Evolutionary conservation across 768 basidiomycete species (phyloP), one percentile per base, ranked within the genome.

Genomic region (Hericium alpestre): DNA sequence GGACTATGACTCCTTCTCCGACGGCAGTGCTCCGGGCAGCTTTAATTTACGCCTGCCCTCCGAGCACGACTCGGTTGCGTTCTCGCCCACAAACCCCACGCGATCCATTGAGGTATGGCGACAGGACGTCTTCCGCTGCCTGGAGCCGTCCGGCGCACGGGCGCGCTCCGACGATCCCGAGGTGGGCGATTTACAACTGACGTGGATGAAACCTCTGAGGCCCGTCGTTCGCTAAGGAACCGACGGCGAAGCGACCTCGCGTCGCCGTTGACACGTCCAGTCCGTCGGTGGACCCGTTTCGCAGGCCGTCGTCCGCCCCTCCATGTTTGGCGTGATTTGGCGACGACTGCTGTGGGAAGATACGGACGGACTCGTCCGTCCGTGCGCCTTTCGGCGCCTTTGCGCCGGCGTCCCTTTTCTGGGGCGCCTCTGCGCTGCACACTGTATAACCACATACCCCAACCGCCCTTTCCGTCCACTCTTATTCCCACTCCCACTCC

Each of bases 1-100:
- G 67, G 81, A 83, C 64, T 65, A 75, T 37, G 80, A 82, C 59
- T 76, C 79, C 55, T 83, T 83, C 70, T 80, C 79, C n/a, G 80
- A 81, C 50, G 80, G 80, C 37, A 79, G 77, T 9, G 74, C 72
- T 15, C 66, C 69, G 56, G 80, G 80, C 48, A 78, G 78, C 59
- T 81, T 80, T 66, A 78, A 79, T 60, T 77, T 73, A 53, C 64
- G 74, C 41, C 67, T 74, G 56, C 66, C 56, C 55, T 61, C 58
- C 38, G 59, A 62, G 43, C 23, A 32, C 7, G 61, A 43, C 15
- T 61, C 61, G 4, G 60, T 63, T 23, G 61, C 65, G 9, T 63
- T 61, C 32, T 64, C 40, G 25, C 59, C 59, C 6, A 55, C 60
- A 20, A 64, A 70, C 50, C 61, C 64, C 10, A 61, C 62, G 16